Evolutionary conservation across 306 rosid species (phyloP).

Genomic region (Rosa persica): DNA sequence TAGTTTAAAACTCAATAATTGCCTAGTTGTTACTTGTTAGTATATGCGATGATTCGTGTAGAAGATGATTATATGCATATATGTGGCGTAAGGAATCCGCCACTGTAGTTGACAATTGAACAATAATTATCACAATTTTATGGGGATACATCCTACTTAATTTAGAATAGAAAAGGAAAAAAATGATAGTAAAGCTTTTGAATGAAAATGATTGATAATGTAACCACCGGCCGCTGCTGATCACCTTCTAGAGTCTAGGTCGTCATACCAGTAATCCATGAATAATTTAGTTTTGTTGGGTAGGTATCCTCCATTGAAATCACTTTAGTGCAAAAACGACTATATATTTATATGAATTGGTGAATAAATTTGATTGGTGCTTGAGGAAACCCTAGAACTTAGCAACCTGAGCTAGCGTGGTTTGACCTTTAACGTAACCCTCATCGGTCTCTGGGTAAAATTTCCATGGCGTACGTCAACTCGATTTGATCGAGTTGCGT

Average conservation of each 20-base stretch:
- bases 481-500: constrained; percentile 1
- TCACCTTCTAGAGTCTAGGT: background rate
- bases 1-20: background rate
- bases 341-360: background rate
- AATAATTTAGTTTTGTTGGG: constrained; percentile 8
- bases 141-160: background rate
- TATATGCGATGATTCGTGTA: background rate
- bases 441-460: background rate
- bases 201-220: constrained; percentile 10
- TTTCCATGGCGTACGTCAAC: constrained; percentile 18
- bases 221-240: background rate
- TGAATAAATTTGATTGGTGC: background rate
- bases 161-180: background rate
- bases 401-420: background rate
- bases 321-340: background rate
- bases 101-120: constrained; percentile 14
- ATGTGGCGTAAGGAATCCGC: constrained; percentile 27
- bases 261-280: background rate
- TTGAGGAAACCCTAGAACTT: background rate
- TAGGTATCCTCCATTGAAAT: background rate
- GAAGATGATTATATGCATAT: background rate
- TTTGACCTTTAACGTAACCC: background rate
- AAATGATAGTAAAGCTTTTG: background rate
- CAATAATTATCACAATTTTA: background rate
- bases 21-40: background rate